Evolutionary conservation across 225 moss, liverwort and hornwort genomes (phyloP).

Genomic region (Neckera pumila): DNA sequence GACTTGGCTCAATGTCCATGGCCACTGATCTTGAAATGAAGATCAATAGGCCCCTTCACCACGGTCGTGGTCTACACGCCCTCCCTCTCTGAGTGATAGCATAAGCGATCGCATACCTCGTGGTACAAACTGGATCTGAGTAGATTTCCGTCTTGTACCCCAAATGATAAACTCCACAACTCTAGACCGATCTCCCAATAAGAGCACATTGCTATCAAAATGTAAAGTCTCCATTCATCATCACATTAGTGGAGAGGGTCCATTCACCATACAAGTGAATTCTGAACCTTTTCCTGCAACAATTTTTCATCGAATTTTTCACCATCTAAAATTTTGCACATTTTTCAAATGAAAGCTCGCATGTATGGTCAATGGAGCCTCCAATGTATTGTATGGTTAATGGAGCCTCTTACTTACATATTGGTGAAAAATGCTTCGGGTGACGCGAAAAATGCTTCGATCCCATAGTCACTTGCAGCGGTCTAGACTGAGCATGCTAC

Average conservation of each 20-base stretch:
- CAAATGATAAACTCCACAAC: neutral
- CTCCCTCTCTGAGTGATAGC: neutral
- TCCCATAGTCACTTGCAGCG: neutral
- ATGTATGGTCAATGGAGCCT: neutral
- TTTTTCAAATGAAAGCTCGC: neutral
- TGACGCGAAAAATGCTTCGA: no score
- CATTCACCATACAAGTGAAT: neutral
- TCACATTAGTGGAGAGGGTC: no score
- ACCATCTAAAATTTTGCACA: neutral
- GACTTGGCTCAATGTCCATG: neutral
- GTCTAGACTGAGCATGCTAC: neutral
- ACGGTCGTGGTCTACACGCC: neutral
- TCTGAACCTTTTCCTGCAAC: neutral
- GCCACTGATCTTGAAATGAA: neutral
- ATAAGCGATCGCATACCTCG: neutral
- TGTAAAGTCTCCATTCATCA: neutral
- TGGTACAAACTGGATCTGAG: neutral
- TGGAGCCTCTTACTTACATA: neutral
- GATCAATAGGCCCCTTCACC: neutral
- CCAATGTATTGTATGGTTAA: neutral
- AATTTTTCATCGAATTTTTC: neutral
- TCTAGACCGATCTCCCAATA: neutral
- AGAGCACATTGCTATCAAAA: neutral
- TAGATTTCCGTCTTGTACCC: neutral
- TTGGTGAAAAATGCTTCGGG: neutral